Percentiles rank a stretch among this genome's conserved stretches.
Conservation (phyloP, 1,284 basidiomycete species). For the Acaromyces ingoldii region DNA sequence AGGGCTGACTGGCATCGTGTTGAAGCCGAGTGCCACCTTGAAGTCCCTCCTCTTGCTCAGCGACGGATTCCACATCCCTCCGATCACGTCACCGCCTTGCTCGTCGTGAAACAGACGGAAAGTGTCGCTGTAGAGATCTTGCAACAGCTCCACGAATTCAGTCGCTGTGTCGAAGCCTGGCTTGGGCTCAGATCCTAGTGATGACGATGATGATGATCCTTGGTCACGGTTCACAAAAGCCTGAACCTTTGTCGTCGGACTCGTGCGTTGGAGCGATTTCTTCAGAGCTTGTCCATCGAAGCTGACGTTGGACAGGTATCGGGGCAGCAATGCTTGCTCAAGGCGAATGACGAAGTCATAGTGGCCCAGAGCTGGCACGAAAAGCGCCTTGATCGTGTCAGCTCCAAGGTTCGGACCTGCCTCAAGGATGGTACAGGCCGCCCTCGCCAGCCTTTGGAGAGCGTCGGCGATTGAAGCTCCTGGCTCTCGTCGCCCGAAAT, state of each 20-base stretch:
- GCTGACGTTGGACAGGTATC: slow-evolving; percentile 60
- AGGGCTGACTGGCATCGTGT: slow-evolving; percentile 57
- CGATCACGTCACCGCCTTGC: slow-evolving; percentile 71
- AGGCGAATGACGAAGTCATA: slow-evolving; percentile 83
- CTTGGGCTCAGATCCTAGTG: too few species aligned
- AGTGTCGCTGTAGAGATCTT: slow-evolving; percentile 73
- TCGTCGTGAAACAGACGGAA: slow-evolving; percentile 80
- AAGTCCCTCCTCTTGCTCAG: slow-evolving; percentile 60
- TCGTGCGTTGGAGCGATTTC: neutral
- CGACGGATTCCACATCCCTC: slow-evolving; percentile 77
- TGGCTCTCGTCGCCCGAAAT: slow-evolving; percentile 61
- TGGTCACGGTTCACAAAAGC: too few species aligned
- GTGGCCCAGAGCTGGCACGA: slow-evolving; percentile 73
- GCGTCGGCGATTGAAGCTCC: slow-evolving; percentile 33
- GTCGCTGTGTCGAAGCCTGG: slow-evolving; percentile 68
- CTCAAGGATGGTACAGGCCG: slow-evolving; percentile 23
- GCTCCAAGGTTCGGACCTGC: slow-evolving; percentile 27
- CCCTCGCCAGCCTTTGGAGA: slow-evolving; percentile 31
- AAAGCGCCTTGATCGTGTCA: slow-evolving; percentile 61
- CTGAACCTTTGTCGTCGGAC: neutral
- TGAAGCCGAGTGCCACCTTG: slow-evolving; percentile 77
- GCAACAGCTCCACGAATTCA: slow-evolving; percentile 60
- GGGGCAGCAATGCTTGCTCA: slow-evolving; percentile 62
- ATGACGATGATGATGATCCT: too few species aligned
- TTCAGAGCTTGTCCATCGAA: slow-evolving; percentile 1